Base-by-base conservation (phyloP, 495 filamentous ascomycete genomes). In the Hamigera avellanea region DNA sequence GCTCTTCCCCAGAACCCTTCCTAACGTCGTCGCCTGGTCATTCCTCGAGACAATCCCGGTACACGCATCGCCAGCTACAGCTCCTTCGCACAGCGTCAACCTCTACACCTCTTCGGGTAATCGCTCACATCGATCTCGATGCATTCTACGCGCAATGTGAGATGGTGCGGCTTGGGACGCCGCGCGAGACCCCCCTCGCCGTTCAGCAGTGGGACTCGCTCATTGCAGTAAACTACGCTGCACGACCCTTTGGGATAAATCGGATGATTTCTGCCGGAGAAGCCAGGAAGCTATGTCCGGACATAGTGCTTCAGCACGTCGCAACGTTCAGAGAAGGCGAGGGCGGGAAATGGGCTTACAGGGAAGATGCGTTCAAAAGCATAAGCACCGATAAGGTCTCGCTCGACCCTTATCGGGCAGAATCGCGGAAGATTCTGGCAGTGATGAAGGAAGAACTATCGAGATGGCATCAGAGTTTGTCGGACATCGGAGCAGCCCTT, bases 101-200 rank as follows among this genome's bases (percentile, higher is more conserved):
- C 0, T 73, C 75, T 3, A 84, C 77, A 33, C 91, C 87, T 12
- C 69, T 98, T 12, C 78, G 91, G 33, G 81, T 88, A 9, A 77
- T 95, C 33, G 84, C 87, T 14, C 91, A 95, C 51, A 72, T 96
- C 40, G 91, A 98, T 54, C 76, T 98, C 43, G 91, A 98, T 72
- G 91, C 89, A 32, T 96, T 96, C 60, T 98, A 98, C 48, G 91
- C 93, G 3, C 91, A 98, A 70, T 94, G 82, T 45, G 91, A 96
- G 57, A 87, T 84, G 70, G 78, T 93, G 2, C 79, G 93, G 6
- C 67, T 95, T 25, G 78, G 75, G 8, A 68, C 83, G 8, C 61
- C 80, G 26, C 76, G 81, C 39, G 73, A 83, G 26, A 70, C 74
- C 33, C 91, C 91, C 5, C 70, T 98, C 21, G 91, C 91, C 1